These are phyloP conservation scores for Ziziphus jujuba DNA, from an alignment of 306 rosid species.

Conservation along the genomic window DNA sequence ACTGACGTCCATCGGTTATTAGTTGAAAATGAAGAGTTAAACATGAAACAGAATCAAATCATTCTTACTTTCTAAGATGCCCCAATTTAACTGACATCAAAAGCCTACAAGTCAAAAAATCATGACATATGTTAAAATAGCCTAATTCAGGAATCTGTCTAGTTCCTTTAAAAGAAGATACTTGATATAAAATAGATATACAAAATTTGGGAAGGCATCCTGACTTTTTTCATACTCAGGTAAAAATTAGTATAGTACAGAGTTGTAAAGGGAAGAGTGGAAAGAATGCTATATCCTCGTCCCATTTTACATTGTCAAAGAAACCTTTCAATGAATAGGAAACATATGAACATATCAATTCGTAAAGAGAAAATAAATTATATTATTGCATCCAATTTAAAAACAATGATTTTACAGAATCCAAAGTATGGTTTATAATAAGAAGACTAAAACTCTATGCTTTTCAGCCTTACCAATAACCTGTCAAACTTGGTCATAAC, in stretches of 20 bases:
- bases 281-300: neutral
- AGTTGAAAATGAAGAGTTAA: too few relatives aligned
- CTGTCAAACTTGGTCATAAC: conserved; percentile 64
- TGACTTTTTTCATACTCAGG: neutral
- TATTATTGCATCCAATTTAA: conserved; percentile 20
- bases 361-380: neutral
- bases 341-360: neutral
- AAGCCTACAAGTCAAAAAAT: neutral
- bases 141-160: too few relatives aligned
- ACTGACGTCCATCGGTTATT: neutral
- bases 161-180: too few relatives aligned
- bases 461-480: conserved; percentile 66
- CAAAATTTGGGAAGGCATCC: neutral
- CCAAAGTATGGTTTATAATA: conserved; percentile 7
- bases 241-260: neutral
- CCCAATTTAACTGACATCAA: too few relatives aligned
- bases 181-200: too few relatives aligned
- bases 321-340: neutral
- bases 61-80: too few relatives aligned
- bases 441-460: conserved; percentile 17
- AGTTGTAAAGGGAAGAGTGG: neutral
- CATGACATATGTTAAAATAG: neutral
- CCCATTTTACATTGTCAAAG: neutral
- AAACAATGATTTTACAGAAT: conserved; percentile 16
- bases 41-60: too few relatives aligned